Conservation (phyloP, 805 yeast genomes). For the Candida dajiaensis region DNA sequence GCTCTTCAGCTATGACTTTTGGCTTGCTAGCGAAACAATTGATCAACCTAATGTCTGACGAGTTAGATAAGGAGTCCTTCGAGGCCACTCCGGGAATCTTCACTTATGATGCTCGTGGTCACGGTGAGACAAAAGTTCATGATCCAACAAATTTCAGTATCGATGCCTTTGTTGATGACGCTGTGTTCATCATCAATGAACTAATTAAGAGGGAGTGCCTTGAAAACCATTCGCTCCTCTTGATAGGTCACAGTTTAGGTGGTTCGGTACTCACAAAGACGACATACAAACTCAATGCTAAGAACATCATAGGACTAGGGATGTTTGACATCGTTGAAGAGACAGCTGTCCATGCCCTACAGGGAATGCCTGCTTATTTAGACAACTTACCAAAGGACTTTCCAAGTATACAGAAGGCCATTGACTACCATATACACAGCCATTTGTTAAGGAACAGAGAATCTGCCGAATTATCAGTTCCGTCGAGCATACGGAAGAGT, state of each 20-base stretch:
- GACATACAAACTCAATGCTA: constrained; percentile 23
- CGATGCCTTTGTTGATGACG: constrained; percentile 52
- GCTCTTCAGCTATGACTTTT: constrained; percentile 80
- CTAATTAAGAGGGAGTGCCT: constrained; percentile 26
- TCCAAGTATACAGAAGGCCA: constrained; percentile 46
- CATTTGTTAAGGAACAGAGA: constrained; percentile 43
- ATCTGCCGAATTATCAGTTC: constrained; percentile 76
- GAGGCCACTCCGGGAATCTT: constrained; percentile 54
- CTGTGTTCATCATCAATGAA: constrained; percentile 37
- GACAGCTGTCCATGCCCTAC: constrained; percentile 68
- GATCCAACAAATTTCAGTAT: constrained; percentile 37
- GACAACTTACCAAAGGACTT: constrained; percentile 60
- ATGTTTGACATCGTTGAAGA: constrained; percentile 94
- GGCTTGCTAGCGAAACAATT: constrained; percentile 42
- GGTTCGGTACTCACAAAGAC: constrained; percentile 74
- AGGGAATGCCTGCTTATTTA: constrained; percentile 62
- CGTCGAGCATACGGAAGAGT: constrained; percentile 43
- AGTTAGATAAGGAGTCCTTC: constrained; percentile 14
- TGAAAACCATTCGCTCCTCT: constrained; percentile 33
- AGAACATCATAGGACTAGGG: constrained; percentile 54
- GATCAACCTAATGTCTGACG: constrained; percentile 16
- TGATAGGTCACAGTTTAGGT: constrained; percentile 90
- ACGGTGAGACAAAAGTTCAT: constrained; percentile 47
- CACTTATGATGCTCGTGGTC: constrained; percentile 80
- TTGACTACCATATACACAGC: constrained; percentile 75